These are phyloP conservation scores for Mortierella alpina DNA, from an alignment of 192 early-diverging fungal genomes.

Conservation along the genomic window DNA sequence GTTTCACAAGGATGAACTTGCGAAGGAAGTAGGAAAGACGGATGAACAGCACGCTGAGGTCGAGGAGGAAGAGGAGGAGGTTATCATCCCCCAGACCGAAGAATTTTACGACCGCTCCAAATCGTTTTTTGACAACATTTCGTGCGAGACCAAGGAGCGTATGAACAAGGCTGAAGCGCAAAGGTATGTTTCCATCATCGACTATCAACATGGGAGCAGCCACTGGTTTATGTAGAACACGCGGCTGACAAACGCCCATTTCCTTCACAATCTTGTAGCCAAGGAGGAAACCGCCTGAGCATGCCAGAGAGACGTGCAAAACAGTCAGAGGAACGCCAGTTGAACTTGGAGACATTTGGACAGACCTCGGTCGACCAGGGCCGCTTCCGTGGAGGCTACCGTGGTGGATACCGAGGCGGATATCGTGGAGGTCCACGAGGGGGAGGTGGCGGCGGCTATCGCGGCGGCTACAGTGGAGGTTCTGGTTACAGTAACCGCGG, in stretches of 20 bases:
- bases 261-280: slow-evolving; percentile 17
- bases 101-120: slow-evolving; percentile 81
- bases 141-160: slow-evolving; percentile 93
- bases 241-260: background rate
- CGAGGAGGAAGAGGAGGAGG: slow-evolving; percentile 65
- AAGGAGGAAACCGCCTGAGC: slow-evolving; percentile 58
- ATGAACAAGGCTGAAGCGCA: slow-evolving; percentile 64
- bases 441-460: slow-evolving; percentile 55
- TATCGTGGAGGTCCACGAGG: slow-evolving; percentile 60
- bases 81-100: slow-evolving; percentile 62
- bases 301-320: slow-evolving; percentile 77
- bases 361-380: slow-evolving; percentile 80
- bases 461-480: slow-evolving; percentile 60
- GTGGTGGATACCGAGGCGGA: slow-evolving; percentile 62
- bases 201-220: too few species aligned
- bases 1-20: slow-evolving; percentile 89
- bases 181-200: slow-evolving; percentile 57
- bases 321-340: slow-evolving; percentile 85
- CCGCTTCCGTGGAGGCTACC: slow-evolving; percentile 68
- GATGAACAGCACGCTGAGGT: slow-evolving; percentile 48
- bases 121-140: slow-evolving; percentile 98
- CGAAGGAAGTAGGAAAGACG: slow-evolving; percentile 75
- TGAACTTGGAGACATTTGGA: slow-evolving; percentile 98
- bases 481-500: slow-evolving; percentile 38
- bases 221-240: too few species aligned